These are phyloP conservation scores for Escovopsis sp. DNA, from an alignment of 2,329 filamentous ascomycete species.

Conservation along the genomic window DNA sequence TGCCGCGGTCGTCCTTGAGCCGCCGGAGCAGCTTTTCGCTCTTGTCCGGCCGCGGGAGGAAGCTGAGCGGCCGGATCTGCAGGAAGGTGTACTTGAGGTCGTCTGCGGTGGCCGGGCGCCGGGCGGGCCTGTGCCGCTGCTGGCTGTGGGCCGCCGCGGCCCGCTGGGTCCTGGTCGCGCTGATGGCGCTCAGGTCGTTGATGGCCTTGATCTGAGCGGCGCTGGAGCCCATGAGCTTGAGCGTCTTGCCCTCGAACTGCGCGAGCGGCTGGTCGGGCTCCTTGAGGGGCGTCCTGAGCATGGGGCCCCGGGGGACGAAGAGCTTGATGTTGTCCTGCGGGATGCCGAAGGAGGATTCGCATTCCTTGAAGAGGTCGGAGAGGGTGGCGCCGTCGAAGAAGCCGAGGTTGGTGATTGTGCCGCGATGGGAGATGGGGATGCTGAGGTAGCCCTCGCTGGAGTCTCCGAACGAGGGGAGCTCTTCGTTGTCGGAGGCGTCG, in stretches of 20 bases:
- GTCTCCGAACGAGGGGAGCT: not conserved
- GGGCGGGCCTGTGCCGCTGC: slow-evolving; percentile 10
- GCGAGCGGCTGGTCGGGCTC: slow-evolving; percentile 36
- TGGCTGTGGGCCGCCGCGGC: slow-evolving; percentile 10
- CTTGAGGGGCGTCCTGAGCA: slow-evolving; percentile 51
- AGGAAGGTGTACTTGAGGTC: slow-evolving; percentile 67
- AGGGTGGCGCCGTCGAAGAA: slow-evolving; percentile 33
- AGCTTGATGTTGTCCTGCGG: slow-evolving; percentile 53
- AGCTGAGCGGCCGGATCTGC: slow-evolving; percentile 56
- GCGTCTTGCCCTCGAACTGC: slow-evolving; percentile 39
- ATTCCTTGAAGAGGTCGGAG: slow-evolving; percentile 43
- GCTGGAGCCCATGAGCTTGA: slow-evolving; percentile 51
- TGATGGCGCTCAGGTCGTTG: slow-evolving; percentile 31
- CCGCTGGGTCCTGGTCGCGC: slow-evolving; percentile 32
- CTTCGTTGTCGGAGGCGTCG: too few relatives aligned
- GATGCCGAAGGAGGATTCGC: slow-evolving; percentile 42
- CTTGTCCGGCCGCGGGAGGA: slow-evolving; percentile 62
- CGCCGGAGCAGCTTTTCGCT: slow-evolving; percentile 59
- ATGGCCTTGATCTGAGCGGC: slow-evolving; percentile 43
- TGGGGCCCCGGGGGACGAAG: slow-evolving; percentile 48
- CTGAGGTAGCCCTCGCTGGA: slow-evolving; percentile 17
- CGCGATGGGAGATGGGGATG: slow-evolving; percentile 33
- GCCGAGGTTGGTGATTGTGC: slow-evolving; percentile 27
- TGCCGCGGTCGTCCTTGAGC: slow-evolving; percentile 70
- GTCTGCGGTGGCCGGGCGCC: slow-evolving; percentile 21